Base-by-base conservation (phyloP, 495 filamentous ascomycete species). In the Pseudevernia furfuracea region DNA sequence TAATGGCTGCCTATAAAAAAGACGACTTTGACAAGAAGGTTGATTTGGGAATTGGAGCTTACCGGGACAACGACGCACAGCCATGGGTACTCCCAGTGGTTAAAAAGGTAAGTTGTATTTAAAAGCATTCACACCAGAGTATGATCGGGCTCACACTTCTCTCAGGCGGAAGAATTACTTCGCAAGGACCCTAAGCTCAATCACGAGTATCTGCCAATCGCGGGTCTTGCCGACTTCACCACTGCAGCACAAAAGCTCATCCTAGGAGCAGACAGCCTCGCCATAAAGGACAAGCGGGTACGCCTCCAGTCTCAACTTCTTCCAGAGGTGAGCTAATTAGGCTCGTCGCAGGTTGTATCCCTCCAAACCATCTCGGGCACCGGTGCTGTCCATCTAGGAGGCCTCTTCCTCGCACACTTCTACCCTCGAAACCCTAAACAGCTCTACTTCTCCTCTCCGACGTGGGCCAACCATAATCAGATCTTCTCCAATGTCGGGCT, bases 61-160 rank as follows among this genome's bases (percentile, higher is more conserved):
- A 99, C 75, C 84, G 94, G 72, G 95, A 96, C 66, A 80, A 99
- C 75, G 87, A 95, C 74, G 92, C 91, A 59, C 97, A 97, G 78
- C 95, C 94, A n/a, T 98, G 95, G 95, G 84, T 98, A 62, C 79
- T 98, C 58, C 92, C 95, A 1, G 95, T 97, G 17, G 93, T 98
- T 59, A 94, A 90, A 77, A 92, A 94, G 87, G 93, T 96, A 77
- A 19, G 9, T n/a, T 19, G 23, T 23, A 37, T 34, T 0, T 39
- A 4, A 44, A 1, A 15, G 9, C 32, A 38, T n/a, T 4, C 3
- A 52, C 21, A 38, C 25, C 30, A 48, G 9, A 41, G 19, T 41
- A 55, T 36, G n/a, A 46, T 21, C 58, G 25, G 25, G 30, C 57
- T 62, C n/a, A 55, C 43, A 3, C 19, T 14, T 38, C 63, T 34